Conservation (phyloP, 257 asterid species). For the Lithospermum erythrorhizon region DNA sequence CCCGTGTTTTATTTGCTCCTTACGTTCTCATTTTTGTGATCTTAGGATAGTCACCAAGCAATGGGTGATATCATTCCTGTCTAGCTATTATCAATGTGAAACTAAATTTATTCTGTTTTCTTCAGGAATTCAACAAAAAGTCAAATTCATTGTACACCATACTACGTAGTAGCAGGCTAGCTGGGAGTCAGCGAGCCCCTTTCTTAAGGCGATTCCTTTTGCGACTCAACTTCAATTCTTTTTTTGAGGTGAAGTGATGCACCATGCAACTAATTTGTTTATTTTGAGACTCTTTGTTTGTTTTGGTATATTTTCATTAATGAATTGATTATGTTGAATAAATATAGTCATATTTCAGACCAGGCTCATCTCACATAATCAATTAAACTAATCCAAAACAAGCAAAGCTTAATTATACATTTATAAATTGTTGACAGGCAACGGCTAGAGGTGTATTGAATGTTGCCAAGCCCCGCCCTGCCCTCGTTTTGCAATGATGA, state of each 20-base stretch:
- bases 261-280: background rate
- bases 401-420: background rate
- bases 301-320: no score
- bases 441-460: constrained; percentile 92
- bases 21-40: background rate
- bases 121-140: constrained; percentile 88
- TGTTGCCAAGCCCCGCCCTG: constrained; percentile 71
- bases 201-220: constrained; percentile 91
- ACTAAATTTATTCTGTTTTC: constrained; percentile 1
- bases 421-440: constrained; percentile 37
- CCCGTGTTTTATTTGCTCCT: background rate
- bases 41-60: background rate
- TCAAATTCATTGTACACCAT: constrained; percentile 94
- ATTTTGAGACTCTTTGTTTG: background rate
- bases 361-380: no score
- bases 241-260: constrained; percentile 59
- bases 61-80: background rate
- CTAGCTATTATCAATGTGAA: background rate
- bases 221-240: constrained; percentile 92
- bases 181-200: constrained; percentile 99
- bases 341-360: no score
- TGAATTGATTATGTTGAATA: no score
- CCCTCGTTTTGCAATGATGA: constrained; percentile 40
- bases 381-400: no score
- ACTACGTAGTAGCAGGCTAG: constrained; percentile 88